Percentiles rank a stretch among this genome's conserved stretches.
Evolutionary conservation across 2,329 filamentous ascomycete genomes (phyloP).

Genomic region (Colletotrichum higginsianum): DNA sequence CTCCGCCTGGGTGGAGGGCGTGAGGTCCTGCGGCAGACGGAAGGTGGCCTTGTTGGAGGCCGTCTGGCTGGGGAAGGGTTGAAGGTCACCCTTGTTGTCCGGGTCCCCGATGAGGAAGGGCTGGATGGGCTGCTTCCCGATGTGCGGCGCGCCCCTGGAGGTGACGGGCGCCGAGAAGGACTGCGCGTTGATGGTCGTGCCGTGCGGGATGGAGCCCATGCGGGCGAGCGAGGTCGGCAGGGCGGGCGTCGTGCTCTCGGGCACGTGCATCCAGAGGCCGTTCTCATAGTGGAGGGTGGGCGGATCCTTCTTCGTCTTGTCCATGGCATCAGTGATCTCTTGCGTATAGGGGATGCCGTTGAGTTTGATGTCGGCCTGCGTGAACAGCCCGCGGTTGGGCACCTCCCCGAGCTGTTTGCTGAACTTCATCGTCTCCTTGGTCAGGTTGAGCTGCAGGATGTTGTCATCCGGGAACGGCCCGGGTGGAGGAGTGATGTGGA

Average conservation of each 20-base stretch:
- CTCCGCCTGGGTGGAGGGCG: slow-evolving; percentile 46
- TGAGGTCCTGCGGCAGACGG: slow-evolving; percentile 50
- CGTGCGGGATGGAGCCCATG: slow-evolving; percentile 61
- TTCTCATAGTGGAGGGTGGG: slow-evolving; percentile 60
- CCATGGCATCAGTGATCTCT: slow-evolving; percentile 52
- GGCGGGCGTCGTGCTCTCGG: slow-evolving; percentile 45
- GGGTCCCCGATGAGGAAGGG: slow-evolving; percentile 44
- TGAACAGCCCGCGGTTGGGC: slow-evolving; percentile 55
- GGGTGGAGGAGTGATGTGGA: slow-evolving; percentile 30
- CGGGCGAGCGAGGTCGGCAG: slow-evolving; percentile 49
- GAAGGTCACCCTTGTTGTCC: background rate
- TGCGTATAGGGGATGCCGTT: slow-evolving; percentile 56
- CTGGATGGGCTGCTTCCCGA: slow-evolving; percentile 46
- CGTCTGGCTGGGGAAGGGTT: slow-evolving; percentile 3
- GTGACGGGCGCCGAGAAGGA: slow-evolving; percentile 45
- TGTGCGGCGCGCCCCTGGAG: slow-evolving; percentile 41
- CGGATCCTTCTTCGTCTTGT: slow-evolving; percentile 44
- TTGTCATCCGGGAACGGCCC: slow-evolving; percentile 45
- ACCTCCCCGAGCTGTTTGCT: slow-evolving; percentile 50
- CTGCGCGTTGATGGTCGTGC: slow-evolving; percentile 60
- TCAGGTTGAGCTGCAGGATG: slow-evolving; percentile 57
- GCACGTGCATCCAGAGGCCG: slow-evolving; percentile 58
- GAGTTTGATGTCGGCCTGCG: slow-evolving; percentile 53
- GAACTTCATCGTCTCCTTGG: slow-evolving; percentile 53
- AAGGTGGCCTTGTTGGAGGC: slow-evolving; percentile 34